phyloP scores from a whole-genome alignment of 2,329 filamentous ascomycete species.

The Clarireedia paspali region DNA sequence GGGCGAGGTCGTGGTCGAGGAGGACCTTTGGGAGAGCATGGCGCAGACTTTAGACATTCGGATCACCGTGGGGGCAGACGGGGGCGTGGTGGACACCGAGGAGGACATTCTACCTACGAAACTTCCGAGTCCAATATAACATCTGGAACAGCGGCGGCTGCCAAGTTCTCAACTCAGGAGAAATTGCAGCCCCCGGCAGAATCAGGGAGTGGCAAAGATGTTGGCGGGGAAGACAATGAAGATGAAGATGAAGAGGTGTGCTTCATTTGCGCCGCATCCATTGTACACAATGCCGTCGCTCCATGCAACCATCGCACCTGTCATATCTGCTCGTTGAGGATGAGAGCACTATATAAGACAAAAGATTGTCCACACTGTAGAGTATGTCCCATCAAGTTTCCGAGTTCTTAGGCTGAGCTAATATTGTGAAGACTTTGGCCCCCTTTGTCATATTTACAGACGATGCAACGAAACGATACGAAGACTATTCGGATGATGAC shows the following conservation, averaged over 20 bases:
- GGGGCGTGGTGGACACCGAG: conserved; percentile 16
- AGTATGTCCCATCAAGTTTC: conserved; percentile 41
- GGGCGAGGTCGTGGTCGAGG: conserved; percentile 13
- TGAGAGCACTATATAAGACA: conserved; percentile 91
- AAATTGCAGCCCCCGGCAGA: background rate
- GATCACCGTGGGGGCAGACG: conserved; percentile 19
- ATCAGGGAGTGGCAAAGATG: background rate
- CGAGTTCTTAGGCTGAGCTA: conserved; percentile 31
- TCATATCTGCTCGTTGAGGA: conserved; percentile 86
- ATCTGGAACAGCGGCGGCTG: background rate
- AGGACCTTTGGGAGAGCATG: conserved; percentile 8
- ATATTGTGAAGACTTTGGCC: conserved; percentile 48
- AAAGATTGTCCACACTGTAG: conserved; percentile 96
- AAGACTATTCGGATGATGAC: conserved; percentile 70
- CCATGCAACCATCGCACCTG: conserved; percentile 96
- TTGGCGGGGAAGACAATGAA: conserved; percentile 27
- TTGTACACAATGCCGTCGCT: conserved; percentile 79
- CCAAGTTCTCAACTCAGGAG: background rate
- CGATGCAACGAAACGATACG: conserved; percentile 69
- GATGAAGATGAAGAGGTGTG: conserved; percentile 71
- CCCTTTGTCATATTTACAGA: conserved; percentile 89
- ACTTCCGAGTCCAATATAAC: conserved; percentile 1
- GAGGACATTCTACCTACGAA: conserved; percentile 5
- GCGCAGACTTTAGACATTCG: conserved; percentile 24
- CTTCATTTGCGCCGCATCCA: conserved; percentile 92